Conservation (phyloP, 164 flowering plant species). For the Dillenia suffruticosa region DNA sequence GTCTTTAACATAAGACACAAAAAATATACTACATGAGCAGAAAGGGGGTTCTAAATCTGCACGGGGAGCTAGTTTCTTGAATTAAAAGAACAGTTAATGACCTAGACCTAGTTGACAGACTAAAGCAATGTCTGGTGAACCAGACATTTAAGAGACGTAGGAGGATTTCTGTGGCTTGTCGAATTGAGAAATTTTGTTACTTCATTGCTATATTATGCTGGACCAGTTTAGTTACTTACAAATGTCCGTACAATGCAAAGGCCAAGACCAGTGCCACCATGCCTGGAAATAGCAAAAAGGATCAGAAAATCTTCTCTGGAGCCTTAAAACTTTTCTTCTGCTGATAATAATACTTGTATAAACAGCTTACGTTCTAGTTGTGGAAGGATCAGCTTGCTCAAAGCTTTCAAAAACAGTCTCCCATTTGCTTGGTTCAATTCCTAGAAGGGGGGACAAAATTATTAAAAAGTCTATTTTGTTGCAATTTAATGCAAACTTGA, state of each 20-base stretch:
- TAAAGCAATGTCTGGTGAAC: no score
- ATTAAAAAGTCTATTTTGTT: not conserved
- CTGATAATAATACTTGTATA: not conserved
- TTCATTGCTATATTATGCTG: no score
- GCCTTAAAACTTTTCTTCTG: not conserved
- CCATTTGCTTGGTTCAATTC: slow-evolving; percentile 98
- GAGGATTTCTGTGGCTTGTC: no score
- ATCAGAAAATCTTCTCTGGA: slow-evolving; percentile 1
- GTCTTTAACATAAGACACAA: not conserved
- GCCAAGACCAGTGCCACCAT: slow-evolving; percentile 99
- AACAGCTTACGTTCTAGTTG: slow-evolving; percentile 75
- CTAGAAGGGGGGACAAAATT: slow-evolving; percentile 24
- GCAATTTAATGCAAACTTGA: no score
- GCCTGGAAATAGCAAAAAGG: slow-evolving; percentile 48
- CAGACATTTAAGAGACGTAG: no score
- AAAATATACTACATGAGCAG: not conserved
- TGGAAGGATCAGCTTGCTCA: slow-evolving; percentile 98
- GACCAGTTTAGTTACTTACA: slow-evolving; percentile 41
- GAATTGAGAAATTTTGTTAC: no score
- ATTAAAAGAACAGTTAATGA: no score
- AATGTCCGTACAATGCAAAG: slow-evolving; percentile 92
- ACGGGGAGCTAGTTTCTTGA: no score
- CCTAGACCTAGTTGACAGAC: no score
- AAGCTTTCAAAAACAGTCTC: slow-evolving; percentile 98
- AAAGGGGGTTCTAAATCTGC: no score